These are phyloP conservation scores for Tolypocladium paradoxum DNA, from an alignment of 2,329 filamentous ascomycete species.

Conservation along the genomic window DNA sequence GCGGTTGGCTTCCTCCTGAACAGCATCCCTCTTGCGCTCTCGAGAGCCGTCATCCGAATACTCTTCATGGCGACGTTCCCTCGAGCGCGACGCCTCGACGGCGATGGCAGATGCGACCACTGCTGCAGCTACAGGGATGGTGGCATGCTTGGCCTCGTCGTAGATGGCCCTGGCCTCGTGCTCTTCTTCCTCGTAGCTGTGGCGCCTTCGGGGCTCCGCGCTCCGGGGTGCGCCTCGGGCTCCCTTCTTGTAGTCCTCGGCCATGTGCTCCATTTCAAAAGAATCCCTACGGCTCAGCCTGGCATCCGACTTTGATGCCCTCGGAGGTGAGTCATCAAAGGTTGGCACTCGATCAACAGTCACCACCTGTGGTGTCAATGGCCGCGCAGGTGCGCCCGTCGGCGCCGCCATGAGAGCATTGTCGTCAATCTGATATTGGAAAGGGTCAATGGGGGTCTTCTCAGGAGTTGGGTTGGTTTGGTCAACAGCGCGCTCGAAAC, in stretches of 20 bases:
- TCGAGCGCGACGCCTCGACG: slow-evolving; percentile 27
- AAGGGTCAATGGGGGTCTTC: slow-evolving; percentile 38
- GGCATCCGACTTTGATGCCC: slow-evolving; percentile 14
- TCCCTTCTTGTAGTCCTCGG: slow-evolving; percentile 17
- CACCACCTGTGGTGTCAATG: slow-evolving; percentile 38
- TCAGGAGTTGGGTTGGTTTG: slow-evolving; percentile 12
- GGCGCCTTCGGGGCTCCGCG: slow-evolving; percentile 9
- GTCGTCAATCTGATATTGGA: slow-evolving; percentile 45
- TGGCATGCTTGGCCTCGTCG: slow-evolving; percentile 35
- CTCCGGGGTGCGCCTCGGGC: slow-evolving; percentile 8
- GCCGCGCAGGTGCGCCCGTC: slow-evolving; percentile 15
- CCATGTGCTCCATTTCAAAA: slow-evolving; percentile 31
- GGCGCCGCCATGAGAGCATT: slow-evolving; percentile 21
- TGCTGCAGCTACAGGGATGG: slow-evolving; percentile 35
- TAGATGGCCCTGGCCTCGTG: slow-evolving; percentile 33
- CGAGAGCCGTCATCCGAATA: slow-evolving; percentile 22
- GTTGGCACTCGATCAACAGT: slow-evolving; percentile 44
- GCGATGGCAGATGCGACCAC: slow-evolving; percentile 36
- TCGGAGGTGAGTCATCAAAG: slow-evolving; percentile 28
- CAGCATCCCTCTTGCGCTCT: slow-evolving; percentile 23
- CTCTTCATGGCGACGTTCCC: slow-evolving; percentile 19
- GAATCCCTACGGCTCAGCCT: slow-evolving; percentile 39
- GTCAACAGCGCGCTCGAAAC: slow-evolving; percentile 13
- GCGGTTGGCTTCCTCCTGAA: slow-evolving; percentile 47
- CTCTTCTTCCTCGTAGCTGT: slow-evolving; percentile 26